Percentiles rank a stretch among this genome's conserved stretches.
These are phyloP conservation scores for Codiaeum variegatum DNA, from an alignment of 441 rosid genomes.

Conservation along the genomic window DNA sequence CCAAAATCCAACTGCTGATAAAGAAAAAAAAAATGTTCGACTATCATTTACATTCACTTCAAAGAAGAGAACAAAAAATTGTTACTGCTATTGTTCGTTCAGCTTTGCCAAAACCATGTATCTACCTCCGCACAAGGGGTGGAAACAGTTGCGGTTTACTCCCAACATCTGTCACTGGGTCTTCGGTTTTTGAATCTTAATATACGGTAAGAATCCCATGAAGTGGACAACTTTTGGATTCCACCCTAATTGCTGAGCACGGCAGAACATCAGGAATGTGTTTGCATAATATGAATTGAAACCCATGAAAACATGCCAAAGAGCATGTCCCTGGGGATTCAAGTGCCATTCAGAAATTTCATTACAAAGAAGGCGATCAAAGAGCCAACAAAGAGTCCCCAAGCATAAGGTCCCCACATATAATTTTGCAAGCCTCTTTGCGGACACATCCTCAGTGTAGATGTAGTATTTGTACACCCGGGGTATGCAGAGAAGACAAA, in stretches of 20 bases:
- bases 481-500: conserved; percentile 86
- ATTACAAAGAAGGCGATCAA: conserved; percentile 59
- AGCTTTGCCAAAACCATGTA: conserved; percentile 27
- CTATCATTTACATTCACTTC: conserved; percentile 31
- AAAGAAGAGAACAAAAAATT: conserved; percentile 4
- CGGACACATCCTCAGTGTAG: conserved; percentile 53
- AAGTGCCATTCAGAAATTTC: conserved; percentile 51
- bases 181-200: conserved; percentile 76
- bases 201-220: conserved; percentile 65
- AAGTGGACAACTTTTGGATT: conserved; percentile 56
- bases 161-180: conserved; percentile 35
- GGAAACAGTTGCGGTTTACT: not conserved
- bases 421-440: conserved; percentile 65
- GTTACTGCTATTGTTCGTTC: conserved; percentile 19
- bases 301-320: conserved; percentile 81
- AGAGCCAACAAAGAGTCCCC: conserved; percentile 69
- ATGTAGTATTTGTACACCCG: conserved; percentile 95
- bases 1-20: conserved; percentile 11
- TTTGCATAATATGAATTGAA: conserved; percentile 79
- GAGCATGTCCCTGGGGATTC: conserved; percentile 90
- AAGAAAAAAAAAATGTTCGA: conserved; percentile 14
- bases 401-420: conserved; percentile 56
- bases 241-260: conserved; percentile 84
- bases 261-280: conserved; percentile 89
- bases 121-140: conserved; percentile 4